A percentile compares a stretch with the other conserved stretches of the same genome.
Evolutionary conservation across 495 filamentous ascomycete genomes (phyloP).

Genomic region (Penicillium tannophilum): DNA sequence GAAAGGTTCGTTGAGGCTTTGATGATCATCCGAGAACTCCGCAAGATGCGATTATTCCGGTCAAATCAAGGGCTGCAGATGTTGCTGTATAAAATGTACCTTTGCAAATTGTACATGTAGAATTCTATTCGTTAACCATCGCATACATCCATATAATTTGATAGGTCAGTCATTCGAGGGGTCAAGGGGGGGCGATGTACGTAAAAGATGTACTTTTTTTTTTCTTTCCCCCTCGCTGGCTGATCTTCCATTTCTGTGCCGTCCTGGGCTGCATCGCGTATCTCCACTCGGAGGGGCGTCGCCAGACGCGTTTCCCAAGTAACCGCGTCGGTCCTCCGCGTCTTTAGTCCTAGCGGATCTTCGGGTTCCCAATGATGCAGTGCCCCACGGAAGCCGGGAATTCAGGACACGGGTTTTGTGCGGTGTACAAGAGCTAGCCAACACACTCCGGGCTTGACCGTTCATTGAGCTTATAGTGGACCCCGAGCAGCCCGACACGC

Average conservation of each 20-base stretch:
- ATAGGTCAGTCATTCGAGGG: conserved; percentile 7
- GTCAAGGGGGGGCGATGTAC: conserved; percentile 3
- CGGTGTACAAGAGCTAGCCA: conserved; percentile 23
- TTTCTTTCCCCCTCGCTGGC: background rate
- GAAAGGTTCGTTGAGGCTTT: conserved; percentile 22
- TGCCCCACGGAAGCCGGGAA: conserved; percentile 28
- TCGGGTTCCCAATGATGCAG: conserved; percentile 25
- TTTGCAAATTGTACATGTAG: background rate
- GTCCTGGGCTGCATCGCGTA: conserved; percentile 14
- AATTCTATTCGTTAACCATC: background rate
- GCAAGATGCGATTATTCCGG: background rate
- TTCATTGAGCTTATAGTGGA: background rate
- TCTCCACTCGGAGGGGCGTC: conserved; percentile 16
- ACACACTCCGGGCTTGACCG: conserved; percentile 9
- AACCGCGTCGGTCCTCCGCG: conserved; percentile 33
- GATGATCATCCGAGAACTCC: conserved; percentile 26
- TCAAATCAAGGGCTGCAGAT: conserved; percentile 4
- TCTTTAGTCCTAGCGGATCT: conserved; percentile 23
- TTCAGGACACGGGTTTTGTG: conserved; percentile 18
- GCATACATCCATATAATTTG: background rate
- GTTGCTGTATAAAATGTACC: conserved; percentile 1
- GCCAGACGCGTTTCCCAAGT: conserved; percentile 37
- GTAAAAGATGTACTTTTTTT: background rate
- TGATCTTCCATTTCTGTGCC: conserved; percentile 12
- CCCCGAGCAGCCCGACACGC: background rate